A percentile compares a stretch with the other conserved stretches of the same genome.
phyloP scores from a whole-genome alignment of 2,329 filamentous ascomycete species.

The Endoconidiophora laricicola region DNA sequence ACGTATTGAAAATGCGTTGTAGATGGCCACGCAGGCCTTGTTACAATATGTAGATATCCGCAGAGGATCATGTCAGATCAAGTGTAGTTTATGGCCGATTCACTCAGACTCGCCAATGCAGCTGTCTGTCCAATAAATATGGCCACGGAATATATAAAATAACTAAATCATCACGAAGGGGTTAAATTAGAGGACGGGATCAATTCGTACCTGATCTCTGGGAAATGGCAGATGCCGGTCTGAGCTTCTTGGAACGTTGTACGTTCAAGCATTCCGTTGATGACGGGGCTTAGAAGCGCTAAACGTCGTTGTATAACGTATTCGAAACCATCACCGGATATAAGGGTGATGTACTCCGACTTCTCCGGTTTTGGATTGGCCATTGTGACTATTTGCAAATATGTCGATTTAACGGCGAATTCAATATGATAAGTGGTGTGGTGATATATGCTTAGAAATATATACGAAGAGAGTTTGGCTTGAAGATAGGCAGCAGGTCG shows the following conservation, averaged over 20 bases:
- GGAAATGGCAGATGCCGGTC: constrained; percentile 13
- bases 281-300: constrained; percentile 50
- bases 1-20: background rate
- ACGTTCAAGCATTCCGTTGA: constrained; percentile 58
- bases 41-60: background rate
- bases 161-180: background rate
- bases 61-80: constrained; percentile 10
- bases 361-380: background rate
- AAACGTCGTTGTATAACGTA: constrained; percentile 59
- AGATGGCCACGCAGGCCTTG: too few relatives aligned
- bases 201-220: constrained; percentile 13
- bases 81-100: constrained; percentile 12
- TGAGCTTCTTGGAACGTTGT: constrained; percentile 27
- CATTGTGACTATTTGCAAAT: too few relatives aligned
- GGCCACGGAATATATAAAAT: background rate
- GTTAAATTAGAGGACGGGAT: background rate
- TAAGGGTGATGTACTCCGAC: constrained; percentile 58
- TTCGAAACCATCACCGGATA: constrained; percentile 61
- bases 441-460: too few relatives aligned
- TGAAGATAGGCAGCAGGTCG: too few relatives aligned
- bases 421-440: too few relatives aligned
- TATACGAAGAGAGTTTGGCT: too few relatives aligned
- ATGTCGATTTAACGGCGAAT: too few relatives aligned
- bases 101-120: constrained; percentile 11
- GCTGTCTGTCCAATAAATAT: constrained; percentile 9